Base-by-base conservation (phyloP, 106 monocot species). In the Allium fistulosum region DNA sequence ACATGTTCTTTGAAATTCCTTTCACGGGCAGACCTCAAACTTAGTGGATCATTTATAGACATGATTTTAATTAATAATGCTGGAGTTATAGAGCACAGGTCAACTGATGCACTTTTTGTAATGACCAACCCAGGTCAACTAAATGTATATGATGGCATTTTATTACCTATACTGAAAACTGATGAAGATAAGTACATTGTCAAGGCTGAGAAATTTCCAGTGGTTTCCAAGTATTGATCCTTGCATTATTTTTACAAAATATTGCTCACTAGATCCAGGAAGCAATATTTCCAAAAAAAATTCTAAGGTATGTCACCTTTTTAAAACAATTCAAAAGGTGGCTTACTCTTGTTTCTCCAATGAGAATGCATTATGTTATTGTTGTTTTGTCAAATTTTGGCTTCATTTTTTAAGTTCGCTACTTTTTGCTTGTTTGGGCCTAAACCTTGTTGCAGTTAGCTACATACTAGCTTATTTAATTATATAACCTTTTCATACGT, bases 11-110 rank as follows among this genome's bases (percentile, higher is more conserved):
- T 89, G 70, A 88, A 61, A 62, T 86, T 88, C 59, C 66, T 80
- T 59, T 83, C 88, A 50, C 83, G 86, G 62, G 69, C 78, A 59
- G 86, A 92, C 64, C 81, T 96, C 27, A 72, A 74, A 14, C 86
- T 96, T 68, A 72, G 79, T 72, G 96, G 96, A 75, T 96, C 96
- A 18, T 96, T 96, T 80, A 92, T 92, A 59, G 88, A 92, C 72
- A 96, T 96, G 85, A 82, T 88, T 72, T 63, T 97, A 26, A 80
- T 97, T 79, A 88, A 88, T 2, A 72, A 68, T 82, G 69, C 66
- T 63, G 84, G 88, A 13, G 51, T 78, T 53, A 66, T 65, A 26
- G 80, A 80, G 47, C 79, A 74, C 51, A 76, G 53, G 71, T 71
- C 82, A 17, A 78, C 74, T 73, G 82, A 83, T 84, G 86, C 83